Evolutionary conservation across 805 yeast genomes (phyloP).

Genomic region (Myxozyma lipomycoides): DNA sequence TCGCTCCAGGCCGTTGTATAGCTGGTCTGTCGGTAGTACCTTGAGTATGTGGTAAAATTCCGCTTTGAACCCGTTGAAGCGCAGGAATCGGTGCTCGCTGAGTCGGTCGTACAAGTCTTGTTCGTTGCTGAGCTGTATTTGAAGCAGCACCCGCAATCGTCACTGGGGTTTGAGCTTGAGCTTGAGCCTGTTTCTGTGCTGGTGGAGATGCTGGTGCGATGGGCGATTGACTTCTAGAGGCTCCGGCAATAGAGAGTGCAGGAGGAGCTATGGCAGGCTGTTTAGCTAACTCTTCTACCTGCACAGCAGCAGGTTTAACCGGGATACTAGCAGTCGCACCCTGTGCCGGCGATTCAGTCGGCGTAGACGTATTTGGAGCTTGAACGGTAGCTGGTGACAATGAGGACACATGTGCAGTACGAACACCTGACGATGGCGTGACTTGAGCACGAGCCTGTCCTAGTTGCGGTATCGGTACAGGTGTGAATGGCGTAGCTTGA

Average conservation of each 20-base stretch:
- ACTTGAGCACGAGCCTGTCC: background rate
- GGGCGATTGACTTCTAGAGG: background rate
- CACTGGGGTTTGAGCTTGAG: background rate
- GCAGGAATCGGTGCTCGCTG: conserved; percentile 1
- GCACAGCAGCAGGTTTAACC: background rate
- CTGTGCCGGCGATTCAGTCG: no score
- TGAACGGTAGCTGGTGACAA: conserved; percentile 3
- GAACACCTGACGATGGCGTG: background rate
- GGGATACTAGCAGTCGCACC: no score
- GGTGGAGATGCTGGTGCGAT: conserved; percentile 3
- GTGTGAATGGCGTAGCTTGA: background rate
- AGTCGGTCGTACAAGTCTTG: conserved; percentile 1
- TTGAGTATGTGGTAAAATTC: background rate
- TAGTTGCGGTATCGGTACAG: background rate
- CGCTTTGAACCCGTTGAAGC: background rate
- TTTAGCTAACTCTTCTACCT: background rate
- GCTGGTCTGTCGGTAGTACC: background rate
- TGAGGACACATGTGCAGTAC: background rate
- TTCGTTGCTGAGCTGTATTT: background rate
- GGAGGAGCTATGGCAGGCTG: background rate
- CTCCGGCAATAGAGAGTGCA: background rate
- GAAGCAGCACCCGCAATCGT: background rate
- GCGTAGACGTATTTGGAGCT: no score
- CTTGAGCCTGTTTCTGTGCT: background rate
- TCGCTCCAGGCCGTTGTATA: background rate